phyloP scores from a whole-genome alignment of 1,284 basidiomycete genomes.

The Moesziomyces antarcticus region DNA sequence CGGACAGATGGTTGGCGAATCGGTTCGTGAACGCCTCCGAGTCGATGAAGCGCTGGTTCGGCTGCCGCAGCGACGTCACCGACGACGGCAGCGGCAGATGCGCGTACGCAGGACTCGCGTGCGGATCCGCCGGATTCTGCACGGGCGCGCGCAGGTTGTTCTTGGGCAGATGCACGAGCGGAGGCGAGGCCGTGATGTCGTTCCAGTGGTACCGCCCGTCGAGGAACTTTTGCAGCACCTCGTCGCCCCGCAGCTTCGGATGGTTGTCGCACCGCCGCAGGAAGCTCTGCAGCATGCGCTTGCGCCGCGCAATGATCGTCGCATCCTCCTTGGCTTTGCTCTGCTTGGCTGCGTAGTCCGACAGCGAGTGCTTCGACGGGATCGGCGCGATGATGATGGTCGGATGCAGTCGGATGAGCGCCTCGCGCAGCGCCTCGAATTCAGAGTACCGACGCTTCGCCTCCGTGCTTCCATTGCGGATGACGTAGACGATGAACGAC shows the following conservation, averaged over 20 bases:
- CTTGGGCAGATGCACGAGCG: constrained; percentile 88
- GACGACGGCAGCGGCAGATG: constrained; percentile 81
- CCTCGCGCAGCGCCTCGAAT: constrained; percentile 90
- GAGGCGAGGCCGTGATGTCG: constrained; percentile 72
- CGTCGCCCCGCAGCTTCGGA: constrained; percentile 91
- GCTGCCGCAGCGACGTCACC: constrained; percentile 69
- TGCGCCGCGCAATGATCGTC: constrained; percentile 87
- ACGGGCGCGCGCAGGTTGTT: constrained; percentile 95
- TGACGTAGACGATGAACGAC: constrained; percentile 94
- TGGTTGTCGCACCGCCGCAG: constrained; percentile 88
- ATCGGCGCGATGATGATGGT: constrained; percentile 97
- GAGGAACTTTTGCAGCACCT: constrained; percentile 93
- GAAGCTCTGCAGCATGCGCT: constrained; percentile 95
- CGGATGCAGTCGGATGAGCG: constrained; percentile 87
- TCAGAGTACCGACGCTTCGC: constrained; percentile 94
- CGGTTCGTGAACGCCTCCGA: constrained; percentile 96
- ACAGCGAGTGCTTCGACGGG: constrained; percentile 93
- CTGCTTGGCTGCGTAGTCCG: constrained; percentile 97
- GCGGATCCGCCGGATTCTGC: constrained; percentile 87
- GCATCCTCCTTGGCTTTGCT: constrained; percentile 96
- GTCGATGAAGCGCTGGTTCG: constrained; percentile 81
- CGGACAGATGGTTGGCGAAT: constrained; percentile 89
- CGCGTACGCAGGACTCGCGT: constrained; percentile 79
- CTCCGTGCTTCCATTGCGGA: constrained; percentile 84
- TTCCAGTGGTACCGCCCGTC: constrained; percentile 93